Base-by-base conservation (phyloP, 2,329 filamentous ascomycete genomes). In the Lanzia echinophila region DNA sequence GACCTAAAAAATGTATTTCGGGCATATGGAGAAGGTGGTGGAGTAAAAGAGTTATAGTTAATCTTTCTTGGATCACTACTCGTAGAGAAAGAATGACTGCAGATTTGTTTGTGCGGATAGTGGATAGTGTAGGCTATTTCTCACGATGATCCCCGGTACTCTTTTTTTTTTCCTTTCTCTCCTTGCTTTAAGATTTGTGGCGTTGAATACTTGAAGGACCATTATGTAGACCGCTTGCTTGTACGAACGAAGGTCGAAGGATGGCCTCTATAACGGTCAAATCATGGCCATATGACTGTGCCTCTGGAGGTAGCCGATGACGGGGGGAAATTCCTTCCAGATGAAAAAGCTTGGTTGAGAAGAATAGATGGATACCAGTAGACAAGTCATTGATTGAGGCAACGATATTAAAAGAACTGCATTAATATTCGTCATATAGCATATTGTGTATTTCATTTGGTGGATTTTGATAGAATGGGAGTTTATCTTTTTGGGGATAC, bases 291-390 rank as follows among this genome's bases (percentile, higher is more conserved):
- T 47, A 28, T 46, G 48, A 44, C 56, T 53, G 46, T 60, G 58
- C 56, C 55, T 50, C 56, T 60, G 59, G 60, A 62, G 8, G 55
- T 63, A 54, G 56, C 60, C 62, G 58, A 56, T 45, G 52, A 34
- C 47, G 57, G 47, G 58, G 24, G 24, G 8, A 28, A 62, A 56
- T 58, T 54, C 39, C 36, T 36, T 13, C n/a, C n/a, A n/a, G n/a
- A n/a, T n/a, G n/a, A n/a, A 19, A 53, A 13, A 44, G 54, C 49
- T 58, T 34, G 32, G 34, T 34, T 24, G 39, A 48, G 13, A 42
- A 53, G 19, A 20, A 28, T 28, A 4, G 24, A 28, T 8, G 8
- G 24, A 28, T 28, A 28, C 24, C 24, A 28, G 8, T 28, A 8
- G 24, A 28, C 24, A 32, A 48, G 33, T 6, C 6, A 13, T 42